These are phyloP conservation scores for Vitis hybrid DNA, from an alignment of 177 flowering plant genomes.

Conservation along the genomic window DNA sequence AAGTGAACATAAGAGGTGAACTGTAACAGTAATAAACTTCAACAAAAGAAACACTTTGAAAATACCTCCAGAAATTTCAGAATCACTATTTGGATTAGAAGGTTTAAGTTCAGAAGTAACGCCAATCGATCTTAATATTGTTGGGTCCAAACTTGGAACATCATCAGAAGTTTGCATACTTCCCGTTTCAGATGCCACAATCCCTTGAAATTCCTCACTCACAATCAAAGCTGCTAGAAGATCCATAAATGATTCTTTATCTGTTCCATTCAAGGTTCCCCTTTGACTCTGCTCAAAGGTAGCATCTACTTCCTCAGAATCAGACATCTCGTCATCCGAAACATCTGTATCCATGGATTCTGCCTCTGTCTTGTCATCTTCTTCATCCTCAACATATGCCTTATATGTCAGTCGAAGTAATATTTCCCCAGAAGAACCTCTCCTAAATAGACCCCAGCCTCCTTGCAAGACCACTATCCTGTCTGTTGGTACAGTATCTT, in stretches of 20 bases:
- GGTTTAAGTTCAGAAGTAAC: constrained; percentile 28
- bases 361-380: constrained; percentile 57
- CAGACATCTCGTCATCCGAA: constrained; percentile 76
- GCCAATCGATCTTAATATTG: constrained; percentile 20
- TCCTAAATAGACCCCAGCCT: constrained; percentile 74
- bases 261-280: constrained; percentile 29
- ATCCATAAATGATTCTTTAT: constrained; percentile 84
- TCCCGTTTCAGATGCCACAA: constrained; percentile 76
- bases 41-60: background rate
- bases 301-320: constrained; percentile 45
- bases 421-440: constrained; percentile 76
- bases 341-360: constrained; percentile 45
- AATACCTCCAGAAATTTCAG: constrained; percentile 50
- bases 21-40: background rate
- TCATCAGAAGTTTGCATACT: constrained; percentile 36
- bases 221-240: constrained; percentile 83
- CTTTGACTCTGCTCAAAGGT: constrained; percentile 24
- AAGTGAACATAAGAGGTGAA: background rate
- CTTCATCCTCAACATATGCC: constrained; percentile 98
- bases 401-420: constrained; percentile 87
- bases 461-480: constrained; percentile 65
- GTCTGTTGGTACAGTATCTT: constrained; percentile 94
- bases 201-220: constrained; percentile 95
- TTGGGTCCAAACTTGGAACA: constrained; percentile 23
- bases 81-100: constrained; percentile 28